Evolutionary conservation across 1,139 yeast species (phyloP).

Genomic region (Debaryomycetaceae sp.): DNA sequence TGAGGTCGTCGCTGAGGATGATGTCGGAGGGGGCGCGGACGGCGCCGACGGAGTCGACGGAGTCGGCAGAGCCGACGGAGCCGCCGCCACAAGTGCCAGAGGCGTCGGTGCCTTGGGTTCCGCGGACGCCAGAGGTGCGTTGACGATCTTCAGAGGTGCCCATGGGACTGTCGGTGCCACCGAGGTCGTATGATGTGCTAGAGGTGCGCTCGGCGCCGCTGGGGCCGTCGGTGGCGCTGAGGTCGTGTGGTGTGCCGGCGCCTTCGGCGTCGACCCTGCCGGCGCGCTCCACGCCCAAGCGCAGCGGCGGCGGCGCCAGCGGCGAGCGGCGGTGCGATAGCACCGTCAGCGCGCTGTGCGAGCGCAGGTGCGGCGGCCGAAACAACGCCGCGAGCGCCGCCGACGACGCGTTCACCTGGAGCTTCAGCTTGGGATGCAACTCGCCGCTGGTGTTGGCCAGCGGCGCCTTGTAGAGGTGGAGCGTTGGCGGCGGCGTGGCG

Average conservation of each 20-base stretch:
- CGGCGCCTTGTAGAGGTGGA: slow-evolving; percentile 12
- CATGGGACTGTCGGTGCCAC: neutral
- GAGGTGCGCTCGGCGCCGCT: neutral
- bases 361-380: slow-evolving; percentile 33
- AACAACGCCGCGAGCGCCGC: slow-evolving; percentile 63
- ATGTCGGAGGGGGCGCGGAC: no score
- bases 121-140: neutral
- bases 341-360: no score
- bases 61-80: neutral
- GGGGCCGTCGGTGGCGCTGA: neutral
- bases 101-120: no score
- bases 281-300: no score
- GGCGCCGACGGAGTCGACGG: neutral
- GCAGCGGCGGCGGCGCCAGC: no score
- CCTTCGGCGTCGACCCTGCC: no score
- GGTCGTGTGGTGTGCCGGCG: no score
- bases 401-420: slow-evolving; percentile 53
- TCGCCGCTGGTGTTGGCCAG: slow-evolving; percentile 23
- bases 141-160: slow-evolving; percentile 1
- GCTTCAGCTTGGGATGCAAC: slow-evolving; percentile 15
- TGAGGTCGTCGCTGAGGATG: slow-evolving; percentile 27
- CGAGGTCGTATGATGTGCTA: slow-evolving; percentile 2
- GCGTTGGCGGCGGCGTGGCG: neutral
- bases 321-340: no score
- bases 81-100: no score